Evolutionary conservation across 2,329 filamentous ascomycete genomes (phyloP).

Genomic region (Xylaria sp.): DNA sequence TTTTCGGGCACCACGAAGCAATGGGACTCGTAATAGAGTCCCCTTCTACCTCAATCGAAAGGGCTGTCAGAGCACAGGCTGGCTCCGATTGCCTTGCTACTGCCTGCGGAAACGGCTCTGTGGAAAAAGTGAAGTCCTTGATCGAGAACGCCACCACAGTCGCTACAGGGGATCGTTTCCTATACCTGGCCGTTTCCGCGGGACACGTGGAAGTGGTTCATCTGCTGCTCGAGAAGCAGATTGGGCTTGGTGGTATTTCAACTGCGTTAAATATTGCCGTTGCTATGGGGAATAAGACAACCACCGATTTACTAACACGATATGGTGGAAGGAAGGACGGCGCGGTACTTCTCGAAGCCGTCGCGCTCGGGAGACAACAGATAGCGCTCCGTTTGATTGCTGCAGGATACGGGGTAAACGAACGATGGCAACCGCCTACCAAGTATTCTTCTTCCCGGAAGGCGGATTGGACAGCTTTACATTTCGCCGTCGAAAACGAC

Average conservation of each 20-base stretch:
- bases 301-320: background rate
- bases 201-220: background rate
- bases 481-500: background rate
- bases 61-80: background rate
- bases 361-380: background rate
- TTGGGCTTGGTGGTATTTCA: background rate
- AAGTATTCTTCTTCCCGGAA: no score
- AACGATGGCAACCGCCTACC: no score
- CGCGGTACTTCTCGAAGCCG: background rate
- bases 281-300: background rate
- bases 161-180: background rate
- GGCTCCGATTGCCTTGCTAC: background rate
- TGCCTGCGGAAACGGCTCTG: constrained; percentile 2
- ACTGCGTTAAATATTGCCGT: background rate
- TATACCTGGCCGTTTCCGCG: background rate
- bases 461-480: background rate
- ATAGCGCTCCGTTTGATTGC: background rate
- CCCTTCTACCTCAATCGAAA: background rate
- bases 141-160: background rate
- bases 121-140: background rate
- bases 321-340: constrained; percentile 5
- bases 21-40: background rate
- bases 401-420: background rate
- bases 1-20: background rate
- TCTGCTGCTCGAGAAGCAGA: constrained; percentile 2